phyloP scores from a whole-genome alignment of 73 alveolate species.

The Symbiodinium natans region DNA sequence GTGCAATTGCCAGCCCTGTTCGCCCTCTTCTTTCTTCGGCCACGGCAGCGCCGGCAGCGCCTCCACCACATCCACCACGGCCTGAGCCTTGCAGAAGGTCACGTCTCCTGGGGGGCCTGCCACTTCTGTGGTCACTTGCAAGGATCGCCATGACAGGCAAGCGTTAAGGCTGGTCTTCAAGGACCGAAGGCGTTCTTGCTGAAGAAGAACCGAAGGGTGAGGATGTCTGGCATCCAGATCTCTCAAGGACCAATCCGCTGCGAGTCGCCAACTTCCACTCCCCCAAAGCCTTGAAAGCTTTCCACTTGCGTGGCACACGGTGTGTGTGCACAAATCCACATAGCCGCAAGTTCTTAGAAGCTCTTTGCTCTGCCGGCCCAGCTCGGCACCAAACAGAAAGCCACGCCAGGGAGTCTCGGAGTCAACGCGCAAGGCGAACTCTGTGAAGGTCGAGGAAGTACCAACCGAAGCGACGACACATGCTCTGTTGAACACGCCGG shows the following conservation, averaged over 20 bases:
- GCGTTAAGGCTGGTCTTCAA: conserved; percentile 60
- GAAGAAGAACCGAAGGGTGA: conserved; percentile 34
- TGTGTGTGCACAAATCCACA: conserved; percentile 22
- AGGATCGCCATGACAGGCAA: not conserved
- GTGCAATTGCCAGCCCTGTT: too few species aligned
- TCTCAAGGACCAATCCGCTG: conserved; percentile 60
- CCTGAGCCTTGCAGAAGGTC: too few species aligned
- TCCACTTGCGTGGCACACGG: conserved; percentile 21
- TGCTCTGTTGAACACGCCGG: not conserved
- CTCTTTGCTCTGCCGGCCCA: not conserved
- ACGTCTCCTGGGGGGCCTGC: conserved; percentile 86
- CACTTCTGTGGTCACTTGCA: conserved; percentile 8
- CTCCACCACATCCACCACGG: too few species aligned
- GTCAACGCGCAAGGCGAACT: conserved; percentile 45
- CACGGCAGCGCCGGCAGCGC: too few species aligned
- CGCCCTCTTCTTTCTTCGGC: too few species aligned
- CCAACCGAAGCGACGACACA: not conserved
- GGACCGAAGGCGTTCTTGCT: conserved; percentile 29
- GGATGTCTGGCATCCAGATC: conserved; percentile 14
- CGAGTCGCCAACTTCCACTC: conserved; percentile 15
- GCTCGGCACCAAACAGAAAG: not conserved
- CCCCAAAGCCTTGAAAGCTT: too few species aligned
- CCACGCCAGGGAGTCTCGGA: not conserved
- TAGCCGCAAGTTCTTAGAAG: conserved; percentile 31
- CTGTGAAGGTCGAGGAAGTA: not conserved